Evolutionary conservation across 2,329 filamentous ascomycete genomes (phyloP), one percentile per base, ranked within the genome.

Genomic region (Fusarium miscanthi): DNA sequence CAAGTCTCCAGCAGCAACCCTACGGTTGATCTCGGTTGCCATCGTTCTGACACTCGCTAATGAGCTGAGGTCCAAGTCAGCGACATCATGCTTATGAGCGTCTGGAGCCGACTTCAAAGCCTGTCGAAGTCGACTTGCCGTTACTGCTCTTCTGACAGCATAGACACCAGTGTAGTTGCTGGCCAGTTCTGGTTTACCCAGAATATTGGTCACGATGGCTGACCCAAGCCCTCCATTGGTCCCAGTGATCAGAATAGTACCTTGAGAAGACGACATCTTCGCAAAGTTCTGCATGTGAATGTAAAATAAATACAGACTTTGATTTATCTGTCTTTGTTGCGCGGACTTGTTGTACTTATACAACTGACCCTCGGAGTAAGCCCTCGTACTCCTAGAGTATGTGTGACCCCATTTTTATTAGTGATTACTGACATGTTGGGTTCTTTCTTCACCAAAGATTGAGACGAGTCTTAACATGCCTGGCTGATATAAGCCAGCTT

Each of bases 171-270:
- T 76, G 63, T 83, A 80, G 31, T 74, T 69, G 8, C 75, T 73
- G 7, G 81, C 79, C 16, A 83, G 64, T 8, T 80, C 71, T 1
- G 78, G 71, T 17, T 63, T 75, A 21, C 69, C 64, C 40, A 81
- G 42, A 35, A 84, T 77, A 12, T 77, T 71, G 8, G 66, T 49
- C 14, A 81, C 78, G 12, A 82, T 81, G 27, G 78, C 76, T 16
- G 79, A 80, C 12, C 82, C 82, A 33, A 84, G 78, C 25, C 81
- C 80, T 45, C 82, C 82, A 60, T 84, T 84, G 40, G 81, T 73
- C 11, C 82, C 82, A 8, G 82, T 84, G 14, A 83, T 66, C 5
- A 84, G 42, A 31, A 84, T 78, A 4, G 80, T 77, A 60, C 81
- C 80, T 61, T 70, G 58, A 21, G 68, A 48, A 35, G 73, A 58